Evolutionary conservation across 1,139 yeast species (phyloP), one percentile per base, ranked within the genome.

Genomic region (Zygosaccharomyces sapae): DNA sequence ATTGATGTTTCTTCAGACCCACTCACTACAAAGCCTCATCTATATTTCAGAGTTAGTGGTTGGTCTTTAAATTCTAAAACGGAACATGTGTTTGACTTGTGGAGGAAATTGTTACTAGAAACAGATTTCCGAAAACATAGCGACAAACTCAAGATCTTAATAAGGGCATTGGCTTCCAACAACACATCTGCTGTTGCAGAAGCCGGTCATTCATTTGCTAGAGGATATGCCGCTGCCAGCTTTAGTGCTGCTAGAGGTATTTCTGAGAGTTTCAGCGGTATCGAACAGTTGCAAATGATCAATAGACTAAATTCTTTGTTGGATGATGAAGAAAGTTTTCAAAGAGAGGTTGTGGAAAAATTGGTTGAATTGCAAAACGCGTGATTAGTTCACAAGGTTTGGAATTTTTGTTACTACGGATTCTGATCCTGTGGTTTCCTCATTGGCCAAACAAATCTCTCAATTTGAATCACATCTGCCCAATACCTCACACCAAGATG

Each of bases 171-270:
- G 62, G 85, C 87, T 0, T 85, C 90, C 38, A 90, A 88, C 58
- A 88, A 86, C 58, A 72, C 89, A 56, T 82, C 89, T 58, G 73
- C 76, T 8, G 77, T 89, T 44, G 92, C 96, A 5, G 95, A 90
- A 51, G 73, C 85, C 43, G 99, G 99, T 0, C 97, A 92, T 62
- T 73, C 84, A 1, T 90, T 76, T 67, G 96, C 97, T 1, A 76
- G 81, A 55, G 74, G 81, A 4, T 79, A 72, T 56, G 83, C 95
- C 3, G 73, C 79, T 35, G 77, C 96, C 0, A 76, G 80, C 34
- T 69, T 88, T 9, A 79, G 88, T 0, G 70, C 79, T 1, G 73
- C 81, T 13, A 80, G 79, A 47, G 73, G 81, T 8, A 72, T 89
- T 16, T 72, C 75, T 46, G 95, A 90, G 58, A 58, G 71, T 9